Evolutionary conservation across 768 basidiomycete species (phyloP).

Genomic region (Pisolithus sp.): DNA sequence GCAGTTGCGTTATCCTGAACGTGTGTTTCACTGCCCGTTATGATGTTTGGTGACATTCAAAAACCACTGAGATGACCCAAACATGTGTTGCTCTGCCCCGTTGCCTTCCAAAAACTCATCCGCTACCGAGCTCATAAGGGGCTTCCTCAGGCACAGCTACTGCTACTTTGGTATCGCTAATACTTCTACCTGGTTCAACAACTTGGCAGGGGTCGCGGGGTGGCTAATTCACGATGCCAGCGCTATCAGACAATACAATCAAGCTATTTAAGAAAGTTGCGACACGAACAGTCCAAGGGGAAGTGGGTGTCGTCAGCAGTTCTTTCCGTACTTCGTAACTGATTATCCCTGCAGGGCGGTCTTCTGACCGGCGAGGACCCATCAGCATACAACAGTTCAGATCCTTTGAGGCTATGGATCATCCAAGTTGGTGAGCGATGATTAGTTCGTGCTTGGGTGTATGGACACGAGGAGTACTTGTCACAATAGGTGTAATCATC

Average conservation of each 20-base stretch:
- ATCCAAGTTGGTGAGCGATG: slow-evolving; percentile 62
- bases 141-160: too few relatives aligned
- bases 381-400: slow-evolving; percentile 49
- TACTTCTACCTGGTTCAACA: too few relatives aligned
- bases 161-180: too few relatives aligned
- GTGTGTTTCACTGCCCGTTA: too few relatives aligned
- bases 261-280: background rate
- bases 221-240: slow-evolving; percentile 21
- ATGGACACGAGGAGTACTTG: background rate
- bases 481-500: slow-evolving; percentile 67
- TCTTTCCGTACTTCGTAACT: background rate
- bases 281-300: slow-evolving; percentile 17
- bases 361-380: slow-evolving; percentile 74
- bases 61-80: too few relatives aligned
- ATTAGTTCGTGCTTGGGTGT: background rate
- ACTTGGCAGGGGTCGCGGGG: background rate
- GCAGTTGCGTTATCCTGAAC: too few relatives aligned
- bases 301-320: slow-evolving; percentile 8
- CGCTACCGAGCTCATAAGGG: too few relatives aligned
- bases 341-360: slow-evolving; percentile 49
- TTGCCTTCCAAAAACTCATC: too few relatives aligned
- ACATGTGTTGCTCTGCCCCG: too few relatives aligned
- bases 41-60: too few relatives aligned
- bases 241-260: slow-evolving; percentile 41
- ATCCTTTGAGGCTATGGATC: slow-evolving; percentile 75